phyloP scores from a whole-genome alignment of 2,329 filamentous ascomycete species.

The Neonectria faginata region DNA sequence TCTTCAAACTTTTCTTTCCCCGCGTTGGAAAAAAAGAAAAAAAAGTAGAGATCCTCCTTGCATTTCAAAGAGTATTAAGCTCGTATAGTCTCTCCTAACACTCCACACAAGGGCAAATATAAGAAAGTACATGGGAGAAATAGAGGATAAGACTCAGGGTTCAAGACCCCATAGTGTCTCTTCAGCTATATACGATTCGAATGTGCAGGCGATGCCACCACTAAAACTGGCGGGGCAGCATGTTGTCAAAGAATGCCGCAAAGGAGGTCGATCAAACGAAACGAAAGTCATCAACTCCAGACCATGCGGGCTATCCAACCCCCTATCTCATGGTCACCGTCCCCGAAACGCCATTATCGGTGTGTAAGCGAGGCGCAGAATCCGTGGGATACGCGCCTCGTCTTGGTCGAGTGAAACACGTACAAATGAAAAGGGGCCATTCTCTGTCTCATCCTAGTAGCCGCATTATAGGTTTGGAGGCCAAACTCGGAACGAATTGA shows the following conservation, averaged over 20 bases:
- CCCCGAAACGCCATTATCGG: constrained; percentile 41
- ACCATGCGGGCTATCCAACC: constrained; percentile 37
- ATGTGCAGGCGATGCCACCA: constrained; percentile 3
- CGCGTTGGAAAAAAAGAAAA: constrained; percentile 19
- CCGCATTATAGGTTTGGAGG: constrained; percentile 23
- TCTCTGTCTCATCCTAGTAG: constrained; percentile 15
- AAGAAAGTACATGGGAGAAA: constrained; percentile 9
- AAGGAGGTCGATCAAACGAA: constrained; percentile 29
- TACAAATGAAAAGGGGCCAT: constrained; percentile 17
- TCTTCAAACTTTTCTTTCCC: constrained; percentile 33
- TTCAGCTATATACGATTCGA: constrained; percentile 21
- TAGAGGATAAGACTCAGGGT: constrained; percentile 6
- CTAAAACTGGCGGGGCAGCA: constrained; percentile 1
- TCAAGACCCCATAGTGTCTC: constrained; percentile 8
- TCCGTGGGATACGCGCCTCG: constrained; percentile 14
- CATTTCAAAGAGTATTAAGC: constrained; percentile 27
- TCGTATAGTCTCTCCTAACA: constrained; percentile 4
- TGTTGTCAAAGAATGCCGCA: constrained; percentile 9
- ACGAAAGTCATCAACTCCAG: constrained; percentile 40
- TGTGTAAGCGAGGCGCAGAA: constrained; percentile 30
- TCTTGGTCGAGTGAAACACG: constrained; percentile 17
- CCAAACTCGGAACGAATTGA: constrained; percentile 8
- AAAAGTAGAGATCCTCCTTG: constrained; percentile 28
- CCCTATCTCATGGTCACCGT: constrained; percentile 32
- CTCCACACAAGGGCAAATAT: constrained; percentile 1